Percentiles rank a stretch among this genome's conserved stretches.
Evolutionary conservation across 495 filamentous ascomycete genomes (phyloP).

Genomic region (Podospora pseudocomata): DNA sequence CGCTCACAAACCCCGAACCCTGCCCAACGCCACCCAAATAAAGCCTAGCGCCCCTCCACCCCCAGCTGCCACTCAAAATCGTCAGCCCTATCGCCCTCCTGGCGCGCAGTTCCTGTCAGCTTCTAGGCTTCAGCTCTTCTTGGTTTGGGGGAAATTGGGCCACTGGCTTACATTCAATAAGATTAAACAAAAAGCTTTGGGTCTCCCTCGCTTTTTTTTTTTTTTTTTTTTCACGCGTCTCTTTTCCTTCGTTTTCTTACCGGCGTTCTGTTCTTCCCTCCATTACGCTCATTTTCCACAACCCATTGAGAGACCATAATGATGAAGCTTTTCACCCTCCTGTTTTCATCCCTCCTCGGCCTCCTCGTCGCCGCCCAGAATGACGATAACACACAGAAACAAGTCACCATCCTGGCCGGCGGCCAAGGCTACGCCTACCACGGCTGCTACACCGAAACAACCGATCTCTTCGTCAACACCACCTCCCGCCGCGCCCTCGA

Average conservation of each 20-base stretch:
- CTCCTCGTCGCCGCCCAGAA: background rate
- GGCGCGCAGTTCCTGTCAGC: background rate
- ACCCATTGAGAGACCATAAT: background rate
- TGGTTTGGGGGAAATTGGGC: background rate
- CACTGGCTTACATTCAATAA: background rate
- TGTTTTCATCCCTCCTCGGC: background rate
- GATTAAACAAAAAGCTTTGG: background rate
- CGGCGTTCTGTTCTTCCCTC: background rate
- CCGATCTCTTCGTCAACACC: slow-evolving; percentile 25
- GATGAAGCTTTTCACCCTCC: background rate
- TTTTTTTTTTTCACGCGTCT: background rate
- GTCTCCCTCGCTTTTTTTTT: background rate
- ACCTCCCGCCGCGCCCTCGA: slow-evolving; percentile 32
- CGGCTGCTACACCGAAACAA: slow-evolving; percentile 53
- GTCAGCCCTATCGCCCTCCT: background rate
- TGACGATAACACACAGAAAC: background rate
- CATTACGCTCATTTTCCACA: background rate
- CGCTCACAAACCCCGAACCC: background rate
- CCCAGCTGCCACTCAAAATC: background rate
- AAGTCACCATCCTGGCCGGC: background rate
- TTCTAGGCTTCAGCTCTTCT: background rate
- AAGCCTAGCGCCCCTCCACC: background rate
- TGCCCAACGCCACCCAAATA: background rate
- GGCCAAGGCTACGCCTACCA: slow-evolving; percentile 33
- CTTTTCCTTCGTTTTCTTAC: background rate